Conservation (phyloP, 2,329 filamentous ascomycete genomes). For the Phyllosticta citribraziliensis region DNA sequence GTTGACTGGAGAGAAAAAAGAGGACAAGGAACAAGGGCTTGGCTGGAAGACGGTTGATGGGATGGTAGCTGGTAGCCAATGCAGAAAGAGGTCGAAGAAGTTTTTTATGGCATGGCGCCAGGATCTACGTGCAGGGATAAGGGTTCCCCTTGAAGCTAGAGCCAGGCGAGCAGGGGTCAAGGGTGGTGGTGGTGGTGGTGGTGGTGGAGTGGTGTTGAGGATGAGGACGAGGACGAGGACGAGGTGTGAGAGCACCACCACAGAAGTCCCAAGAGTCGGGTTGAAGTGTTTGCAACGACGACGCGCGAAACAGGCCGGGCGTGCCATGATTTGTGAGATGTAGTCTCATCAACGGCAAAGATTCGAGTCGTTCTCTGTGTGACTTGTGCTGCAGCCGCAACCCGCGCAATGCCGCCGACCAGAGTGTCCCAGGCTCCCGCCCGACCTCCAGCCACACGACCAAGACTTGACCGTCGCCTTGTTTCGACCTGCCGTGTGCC, state of each 20-base stretch:
- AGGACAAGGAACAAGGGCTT: background rate
- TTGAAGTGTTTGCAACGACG: no score
- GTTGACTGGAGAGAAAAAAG: background rate
- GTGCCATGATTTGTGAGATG: background rate
- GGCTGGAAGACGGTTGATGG: background rate
- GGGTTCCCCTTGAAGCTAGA: background rate
- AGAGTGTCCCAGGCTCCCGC: background rate
- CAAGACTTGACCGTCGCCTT: background rate
- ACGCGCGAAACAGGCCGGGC: background rate
- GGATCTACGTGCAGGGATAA: background rate
- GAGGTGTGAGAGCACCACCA: no score
- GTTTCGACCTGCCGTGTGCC: background rate
- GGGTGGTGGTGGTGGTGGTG: background rate
- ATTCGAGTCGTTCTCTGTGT: background rate
- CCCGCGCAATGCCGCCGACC: background rate
- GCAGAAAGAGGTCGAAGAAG: background rate
- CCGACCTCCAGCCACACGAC: background rate
- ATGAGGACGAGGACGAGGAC: no score
- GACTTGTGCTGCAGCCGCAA: background rate
- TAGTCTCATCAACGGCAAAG: background rate
- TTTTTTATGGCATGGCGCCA: background rate
- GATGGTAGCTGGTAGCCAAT: background rate
- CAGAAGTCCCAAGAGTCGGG: no score
- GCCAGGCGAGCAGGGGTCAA: background rate
- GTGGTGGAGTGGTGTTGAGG: background rate